Base-by-base conservation (phyloP, 2,329 filamentous ascomycete species). In the Pseudopithomyces maydicus region DNA sequence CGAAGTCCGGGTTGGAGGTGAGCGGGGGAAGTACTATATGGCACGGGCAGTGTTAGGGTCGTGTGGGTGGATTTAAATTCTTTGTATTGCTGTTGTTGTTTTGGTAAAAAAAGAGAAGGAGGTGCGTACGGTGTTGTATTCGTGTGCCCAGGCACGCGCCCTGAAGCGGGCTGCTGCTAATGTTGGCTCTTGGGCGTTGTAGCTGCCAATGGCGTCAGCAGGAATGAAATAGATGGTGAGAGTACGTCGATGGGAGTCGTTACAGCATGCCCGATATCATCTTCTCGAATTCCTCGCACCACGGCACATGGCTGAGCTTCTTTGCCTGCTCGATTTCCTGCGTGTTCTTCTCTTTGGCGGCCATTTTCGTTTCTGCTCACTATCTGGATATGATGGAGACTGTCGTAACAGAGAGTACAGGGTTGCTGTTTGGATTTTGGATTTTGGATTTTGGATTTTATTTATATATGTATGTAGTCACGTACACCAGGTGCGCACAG, bases 251-350 rank as follows among this genome's bases (percentile, higher is more conserved):
- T 29, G n/a, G n/a, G 2, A 8, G 17, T 5, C 15, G 6, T 63
- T 69, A 85, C 84, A 87, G 76, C 77, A 87, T 84, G 26, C 85
- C 85, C 0, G 84, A 87, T 46, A 88, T 84, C 84, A 88, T 88
- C 66, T 83, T 84, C 66, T 88, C 84, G 52, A 87, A 88, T 57
- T 87, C 82, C 7, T 87, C 85, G 56, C 83, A 82, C 78, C 81
- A 84, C 0, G 84, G 84, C 1, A 82, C 76, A 58, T 85, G 79
- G 10, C 79, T 73, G 11, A 85, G 71, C 33, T 76, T 76, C 61
- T 76, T 81, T 15, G 84, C 82, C 23, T 76, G 72, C 45, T 74
- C 78, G 36, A 85, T 76, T 43, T 76, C 74, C 26, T 73, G 71
- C 0, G 67, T 55, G 53, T 83, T 76, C 57, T 82, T 83, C 32